Base-by-base conservation (phyloP, 2,329 filamentous ascomycete species). In the Aspergillus sp. region DNA sequence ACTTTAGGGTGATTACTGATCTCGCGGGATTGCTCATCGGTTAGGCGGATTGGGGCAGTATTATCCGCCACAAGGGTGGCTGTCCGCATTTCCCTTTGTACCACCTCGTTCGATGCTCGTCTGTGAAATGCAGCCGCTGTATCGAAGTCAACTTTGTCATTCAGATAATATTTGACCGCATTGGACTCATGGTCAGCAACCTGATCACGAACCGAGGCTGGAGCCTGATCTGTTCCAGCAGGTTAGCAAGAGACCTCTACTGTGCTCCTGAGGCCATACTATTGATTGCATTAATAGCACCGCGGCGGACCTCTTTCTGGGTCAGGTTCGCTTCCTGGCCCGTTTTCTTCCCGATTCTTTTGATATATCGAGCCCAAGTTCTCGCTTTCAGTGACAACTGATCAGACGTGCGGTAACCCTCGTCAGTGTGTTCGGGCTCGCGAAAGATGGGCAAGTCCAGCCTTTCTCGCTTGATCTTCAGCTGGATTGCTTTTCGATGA, bases 81-180 rank as follows among this genome's bases (percentile, higher is more conserved):
- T 19, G 45, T 53, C 19, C 49, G 45, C 3, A 62, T 23, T 47
- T 60, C 59, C 41, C 50, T 57, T 33, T 66, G 40, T 6, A 66
- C 48, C 2, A 58, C 49, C 52, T 64, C 39, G 44, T 66, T 65
- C 23, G 46, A 66, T 17, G 52, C 41, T n/a, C 57, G 48, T 17
- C 52, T 41, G 41, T 63, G 47, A 51, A 61, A 66, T n/a, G 48
- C 53, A 17, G 60, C 61, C 17, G 58, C 53, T 1, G 59, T 60
- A 25, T 66, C 44, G 53, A 64, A 64, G 11, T 60, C 55, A 3
- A 67, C 56, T 12, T 60, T 49, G 43, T 58, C 17, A 51, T 62
- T 62, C 3, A 68, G 54, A 41, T 68, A 68, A 52, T 66, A 67
- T 59, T 60, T 62, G n/a, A 68, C 49, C 14, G 59, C 48, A 49